phyloP scores from a whole-genome alignment of 139 green algal species.

The Tetradesmus lagerheimii region DNA sequence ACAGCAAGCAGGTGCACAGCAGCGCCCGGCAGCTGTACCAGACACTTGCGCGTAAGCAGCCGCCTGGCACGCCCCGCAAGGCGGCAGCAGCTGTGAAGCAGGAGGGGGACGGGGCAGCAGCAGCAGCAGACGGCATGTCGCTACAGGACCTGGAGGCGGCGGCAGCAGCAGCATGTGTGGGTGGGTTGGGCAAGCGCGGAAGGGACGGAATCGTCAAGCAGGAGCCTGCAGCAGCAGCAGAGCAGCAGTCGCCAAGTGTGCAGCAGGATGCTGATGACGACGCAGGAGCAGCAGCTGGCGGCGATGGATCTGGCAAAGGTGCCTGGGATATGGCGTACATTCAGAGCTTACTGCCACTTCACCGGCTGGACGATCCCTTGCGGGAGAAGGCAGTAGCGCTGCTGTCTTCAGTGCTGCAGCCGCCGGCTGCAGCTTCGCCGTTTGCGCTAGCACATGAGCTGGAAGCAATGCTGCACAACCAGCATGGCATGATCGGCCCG shows the following conservation, averaged over 20 bases:
- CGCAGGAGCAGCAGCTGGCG: background rate
- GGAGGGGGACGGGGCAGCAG: background rate
- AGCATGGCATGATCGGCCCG: slow-evolving; percentile 7
- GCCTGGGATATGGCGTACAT: background rate
- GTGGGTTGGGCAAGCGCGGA: background rate
- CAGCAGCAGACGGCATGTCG: background rate
- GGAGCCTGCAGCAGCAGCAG: background rate
- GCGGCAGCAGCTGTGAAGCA: background rate
- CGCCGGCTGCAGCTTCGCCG: background rate
- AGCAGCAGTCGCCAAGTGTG: background rate
- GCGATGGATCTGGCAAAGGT: background rate
- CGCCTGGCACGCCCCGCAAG: background rate
- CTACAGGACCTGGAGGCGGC: background rate
- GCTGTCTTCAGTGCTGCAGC: slow-evolving; percentile 37
- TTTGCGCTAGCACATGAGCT: slow-evolving; percentile 13
- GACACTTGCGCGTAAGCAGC: background rate
- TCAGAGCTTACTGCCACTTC: slow-evolving; percentile 6
- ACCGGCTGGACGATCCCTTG: background rate
- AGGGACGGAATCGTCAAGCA: background rate
- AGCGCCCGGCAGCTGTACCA: slow-evolving; percentile 14
- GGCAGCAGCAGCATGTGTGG: background rate
- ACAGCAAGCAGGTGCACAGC: background rate
- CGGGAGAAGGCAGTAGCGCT: slow-evolving; percentile 35
- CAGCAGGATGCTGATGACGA: background rate
- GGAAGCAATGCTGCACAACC: slow-evolving; percentile 4